Base-by-base conservation (phyloP, 495 filamentous ascomycete genomes). In the Aspergillus ellipticus region DNA sequence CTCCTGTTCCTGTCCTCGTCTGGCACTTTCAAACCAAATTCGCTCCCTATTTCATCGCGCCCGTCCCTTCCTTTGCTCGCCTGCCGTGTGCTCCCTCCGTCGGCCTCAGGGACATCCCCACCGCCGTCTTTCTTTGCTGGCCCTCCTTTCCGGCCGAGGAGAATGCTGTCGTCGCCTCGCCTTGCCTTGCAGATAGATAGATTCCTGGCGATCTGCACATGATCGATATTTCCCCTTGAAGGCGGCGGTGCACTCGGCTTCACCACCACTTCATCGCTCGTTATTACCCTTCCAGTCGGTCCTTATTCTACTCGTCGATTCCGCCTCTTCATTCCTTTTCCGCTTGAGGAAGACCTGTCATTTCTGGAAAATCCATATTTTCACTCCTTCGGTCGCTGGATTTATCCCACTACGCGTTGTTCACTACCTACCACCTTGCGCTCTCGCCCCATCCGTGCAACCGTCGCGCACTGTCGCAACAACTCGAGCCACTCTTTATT, bases 171-270 rank as follows among this genome's bases (percentile, higher is more conserved):
- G 4, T 29, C 47, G 19, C 26, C 15, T 46, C 28, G 15, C 33
- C 43, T 47, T 46, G 42, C 29, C n/a, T n/a, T n/a, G n/a, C n/a
- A n/a, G n/a, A n/a, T n/a, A n/a, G n/a, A n/a, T n/a, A 37, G 54
- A 46, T 56, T 46, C 48, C 29, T 52, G 17, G 42, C 28, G 31
- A 24, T 45, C 51, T 47, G 42, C 51, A 54, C 28, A 29, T 48
- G 45, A 48, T 48, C 22, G 51, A 45, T 53, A 24, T 21, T 24
- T 46, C 41, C 55, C 42, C 42, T 29, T 62, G 42, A 22, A 55
- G 55, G 55, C 55, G 37, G 55, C 55, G 54, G 46, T 37, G 4
- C 24, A 28, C 3, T 42, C 39, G 41, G 16, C 31, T 22, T 29
- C 53, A 39, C 13, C 51, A 48, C 45, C 15, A 28, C 48, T 41